These are phyloP conservation scores for Polytrichum formosum DNA, from an alignment of 225 moss, liverwort and hornwort species.

Conservation along the genomic window DNA sequence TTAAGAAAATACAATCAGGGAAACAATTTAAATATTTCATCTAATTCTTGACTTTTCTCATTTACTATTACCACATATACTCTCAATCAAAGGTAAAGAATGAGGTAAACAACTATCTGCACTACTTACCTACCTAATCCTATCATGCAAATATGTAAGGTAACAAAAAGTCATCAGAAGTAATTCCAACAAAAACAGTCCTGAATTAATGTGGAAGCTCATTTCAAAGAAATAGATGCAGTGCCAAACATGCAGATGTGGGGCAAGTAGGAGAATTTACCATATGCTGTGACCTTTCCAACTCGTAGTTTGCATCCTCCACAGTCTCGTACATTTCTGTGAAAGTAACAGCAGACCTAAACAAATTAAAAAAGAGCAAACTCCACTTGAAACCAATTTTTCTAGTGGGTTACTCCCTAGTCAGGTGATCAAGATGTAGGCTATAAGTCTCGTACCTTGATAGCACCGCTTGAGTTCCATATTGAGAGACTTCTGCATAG, in stretches of 20 bases:
- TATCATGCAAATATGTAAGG: background rate
- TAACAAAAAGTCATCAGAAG: background rate
- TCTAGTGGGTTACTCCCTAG: no score
- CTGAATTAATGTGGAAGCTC: background rate
- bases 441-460: constrained; percentile 41
- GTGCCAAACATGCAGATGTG: no score
- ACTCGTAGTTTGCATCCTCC: constrained; percentile 75
- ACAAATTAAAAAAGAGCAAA: background rate
- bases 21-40: no score
- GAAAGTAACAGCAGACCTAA: background rate
- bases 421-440: no score
- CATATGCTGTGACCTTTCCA: constrained; percentile 70
- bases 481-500: constrained; percentile 80
- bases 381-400: no score
- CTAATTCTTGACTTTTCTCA: background rate
- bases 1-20: no score
- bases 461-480: constrained; percentile 70
- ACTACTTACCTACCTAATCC: background rate
- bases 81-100: background rate
- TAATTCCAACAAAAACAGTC: background rate
- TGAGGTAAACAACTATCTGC: background rate
- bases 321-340: constrained; percentile 69
- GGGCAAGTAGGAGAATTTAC: constrained; percentile 28
- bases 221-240: background rate
- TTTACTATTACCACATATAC: background rate